Percentiles rank a stretch among this genome's conserved stretches.
phyloP scores from a whole-genome alignment of 352 stramenopile species.

The Achlya hypogyna region DNA sequence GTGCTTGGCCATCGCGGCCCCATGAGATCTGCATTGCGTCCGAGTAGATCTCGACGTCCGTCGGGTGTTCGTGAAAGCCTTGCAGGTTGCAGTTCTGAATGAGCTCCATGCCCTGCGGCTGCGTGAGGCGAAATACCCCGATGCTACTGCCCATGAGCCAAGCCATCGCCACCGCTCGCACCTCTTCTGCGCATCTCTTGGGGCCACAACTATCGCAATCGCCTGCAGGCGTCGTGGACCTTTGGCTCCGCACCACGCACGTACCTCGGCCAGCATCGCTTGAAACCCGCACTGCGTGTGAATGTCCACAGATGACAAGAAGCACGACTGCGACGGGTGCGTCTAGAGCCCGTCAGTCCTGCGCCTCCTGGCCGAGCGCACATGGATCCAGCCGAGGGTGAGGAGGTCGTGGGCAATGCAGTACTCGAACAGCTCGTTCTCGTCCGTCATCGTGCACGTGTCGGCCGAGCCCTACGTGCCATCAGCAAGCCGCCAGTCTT shows the following conservation, averaged over 20 bases:
- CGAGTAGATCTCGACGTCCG: conserved; percentile 67
- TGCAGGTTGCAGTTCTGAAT: conserved; percentile 84
- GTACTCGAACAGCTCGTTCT: conserved; percentile 83
- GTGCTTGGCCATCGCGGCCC: conserved; percentile 29
- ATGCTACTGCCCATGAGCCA: conserved; percentile 31
- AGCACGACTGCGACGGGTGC: conserved; percentile 82
- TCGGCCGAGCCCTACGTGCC: conserved; percentile 64
- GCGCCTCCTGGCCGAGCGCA: conserved; percentile 22
- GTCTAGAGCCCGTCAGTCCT: conserved; percentile 37
- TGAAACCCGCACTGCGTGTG: conserved; percentile 88
- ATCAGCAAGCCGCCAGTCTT: background rate
- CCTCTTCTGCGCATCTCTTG: conserved; percentile 56
- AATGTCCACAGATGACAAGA: conserved; percentile 84
- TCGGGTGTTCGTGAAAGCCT: conserved; percentile 80
- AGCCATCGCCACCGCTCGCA: conserved; percentile 22
- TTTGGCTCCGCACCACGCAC: background rate
- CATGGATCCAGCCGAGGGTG: conserved; percentile 88
- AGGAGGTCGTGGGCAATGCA: conserved; percentile 79
- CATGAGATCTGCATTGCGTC: conserved; percentile 64
- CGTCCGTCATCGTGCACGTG: conserved; percentile 80
- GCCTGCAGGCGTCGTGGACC: conserved; percentile 26
- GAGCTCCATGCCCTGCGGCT: conserved; percentile 67
- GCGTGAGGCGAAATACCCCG: conserved; percentile 74
- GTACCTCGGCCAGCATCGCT: conserved; percentile 77
- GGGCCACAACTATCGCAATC: conserved; percentile 81